phyloP scores from a whole-genome alignment of 257 asterid species.

The Sherardia arvensis region DNA sequence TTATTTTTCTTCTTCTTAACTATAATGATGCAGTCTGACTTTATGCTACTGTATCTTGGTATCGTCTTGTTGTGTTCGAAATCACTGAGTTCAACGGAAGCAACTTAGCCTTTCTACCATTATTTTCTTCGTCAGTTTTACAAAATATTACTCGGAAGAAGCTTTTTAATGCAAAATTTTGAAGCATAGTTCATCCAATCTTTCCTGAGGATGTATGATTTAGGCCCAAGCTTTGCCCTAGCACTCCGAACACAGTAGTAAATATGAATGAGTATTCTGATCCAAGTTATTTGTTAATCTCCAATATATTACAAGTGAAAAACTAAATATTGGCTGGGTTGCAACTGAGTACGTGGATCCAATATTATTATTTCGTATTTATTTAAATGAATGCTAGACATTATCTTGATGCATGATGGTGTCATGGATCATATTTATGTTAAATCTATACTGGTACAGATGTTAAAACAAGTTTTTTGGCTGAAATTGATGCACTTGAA shows the following conservation, averaged over 20 bases:
- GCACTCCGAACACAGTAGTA: background rate
- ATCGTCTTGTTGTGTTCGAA: background rate
- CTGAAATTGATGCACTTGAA: background rate
- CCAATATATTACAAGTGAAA: background rate
- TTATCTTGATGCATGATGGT: background rate
- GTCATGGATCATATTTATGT: background rate
- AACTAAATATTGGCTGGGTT: background rate
- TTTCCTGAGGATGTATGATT: background rate
- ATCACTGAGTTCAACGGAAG: background rate
- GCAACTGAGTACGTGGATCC: background rate
- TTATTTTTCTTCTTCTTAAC: background rate
- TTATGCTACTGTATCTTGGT: too few species aligned
- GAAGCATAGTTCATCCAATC: background rate
- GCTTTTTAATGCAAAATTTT: background rate
- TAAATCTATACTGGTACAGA: background rate
- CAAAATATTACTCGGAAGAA: background rate
- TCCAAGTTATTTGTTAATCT: too few species aligned
- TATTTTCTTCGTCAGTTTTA: background rate
- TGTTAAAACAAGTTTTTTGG: background rate
- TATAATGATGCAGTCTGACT: too few species aligned
- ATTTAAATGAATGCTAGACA: background rate
- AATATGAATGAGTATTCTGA: too few species aligned
- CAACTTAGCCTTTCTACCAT: background rate
- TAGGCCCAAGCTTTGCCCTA: background rate
- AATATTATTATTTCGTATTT: too few species aligned